phyloP scores from a whole-genome alignment of 169 alveolate genomes.

The Eimeria praecox region DNA sequence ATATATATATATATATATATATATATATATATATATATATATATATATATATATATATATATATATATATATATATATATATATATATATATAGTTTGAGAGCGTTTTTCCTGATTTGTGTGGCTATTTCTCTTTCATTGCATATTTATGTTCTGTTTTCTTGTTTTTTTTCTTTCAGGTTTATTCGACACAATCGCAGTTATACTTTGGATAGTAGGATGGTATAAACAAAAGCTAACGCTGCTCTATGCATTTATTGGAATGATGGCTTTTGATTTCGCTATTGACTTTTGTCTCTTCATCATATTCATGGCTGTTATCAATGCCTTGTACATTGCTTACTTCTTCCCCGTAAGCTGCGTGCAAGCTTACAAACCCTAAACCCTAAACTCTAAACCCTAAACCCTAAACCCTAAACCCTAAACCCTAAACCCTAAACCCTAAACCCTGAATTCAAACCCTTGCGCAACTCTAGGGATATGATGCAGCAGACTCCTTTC shows the following conservation, averaged over 20 bases:
- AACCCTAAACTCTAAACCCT: background rate
- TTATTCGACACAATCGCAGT: conserved; percentile 1
- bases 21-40: too few relatives aligned
- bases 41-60: too few relatives aligned
- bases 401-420: background rate
- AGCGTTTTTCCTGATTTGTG: too few relatives aligned
- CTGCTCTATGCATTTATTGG: conserved; percentile 10
- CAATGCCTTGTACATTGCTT: conserved; percentile 21
- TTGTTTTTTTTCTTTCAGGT: background rate
- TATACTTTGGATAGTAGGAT: background rate
- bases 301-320: background rate
- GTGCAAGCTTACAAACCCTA: background rate
- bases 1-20: too few relatives aligned
- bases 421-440: background rate
- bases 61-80: too few relatives aligned
- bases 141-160: background rate
- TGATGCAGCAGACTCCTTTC: background rate
- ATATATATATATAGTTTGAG: too few relatives aligned
- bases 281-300: conserved; percentile 42
- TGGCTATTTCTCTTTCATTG: background rate
- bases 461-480: background rate
- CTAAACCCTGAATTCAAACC: background rate
- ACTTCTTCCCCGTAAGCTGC: conserved; percentile 33
- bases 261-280: conserved; percentile 12
- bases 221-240: background rate